Evolutionary conservation across 495 filamentous ascomycete species (phyloP), one percentile per base, ranked within the genome.

Genomic region (Platismatia glauca): DNA sequence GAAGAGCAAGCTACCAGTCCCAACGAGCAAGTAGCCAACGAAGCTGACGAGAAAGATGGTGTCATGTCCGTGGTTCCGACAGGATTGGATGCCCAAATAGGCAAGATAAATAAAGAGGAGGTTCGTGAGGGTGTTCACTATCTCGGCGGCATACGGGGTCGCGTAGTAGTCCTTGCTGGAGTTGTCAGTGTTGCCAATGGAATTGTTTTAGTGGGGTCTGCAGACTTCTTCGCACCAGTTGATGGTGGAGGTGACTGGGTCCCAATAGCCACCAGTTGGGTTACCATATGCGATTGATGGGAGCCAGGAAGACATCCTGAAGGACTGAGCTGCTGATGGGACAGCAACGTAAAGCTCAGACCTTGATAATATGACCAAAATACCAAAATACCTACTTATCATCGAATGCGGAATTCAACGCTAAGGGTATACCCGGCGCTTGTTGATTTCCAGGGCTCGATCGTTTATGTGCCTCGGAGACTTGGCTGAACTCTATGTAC

Each of bases 201-300:
- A 39, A 39, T 27, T 20, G 27, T 13, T 34, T 38, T 55, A 37
- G 46, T 55, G 41, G 33, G 11, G 37, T 50, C 41, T 24, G 48
- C 63, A 57, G 50, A 90, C 89, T 82, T 95, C 91, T 82, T 95
- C 91, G 71, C 91, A 95, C 86, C 90, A 96, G 68, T 96, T 94
- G 62, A 96, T 70, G 0, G 91, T 96, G 24, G 90, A 92, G 0
- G 90, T 96, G 48, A 94, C 88, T 41, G 90, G 86, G 16, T 79
- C 83, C 91, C 91, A 96, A 72, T 85, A 89, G 35, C 91, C 91
- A 58, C 82, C 78, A 33, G 78, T 69, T 12, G 83, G 78, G 53
- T 88, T 84, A 13, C 35, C 24, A 72, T 95, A 96, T 29, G 86
- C 82, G 64, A 93, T 80, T 35, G 76, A 80, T 37, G 82, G 84